Conservation (phyloP, 192 early-diverging fungal genomes). For the Ambispora gerdemannii region DNA sequence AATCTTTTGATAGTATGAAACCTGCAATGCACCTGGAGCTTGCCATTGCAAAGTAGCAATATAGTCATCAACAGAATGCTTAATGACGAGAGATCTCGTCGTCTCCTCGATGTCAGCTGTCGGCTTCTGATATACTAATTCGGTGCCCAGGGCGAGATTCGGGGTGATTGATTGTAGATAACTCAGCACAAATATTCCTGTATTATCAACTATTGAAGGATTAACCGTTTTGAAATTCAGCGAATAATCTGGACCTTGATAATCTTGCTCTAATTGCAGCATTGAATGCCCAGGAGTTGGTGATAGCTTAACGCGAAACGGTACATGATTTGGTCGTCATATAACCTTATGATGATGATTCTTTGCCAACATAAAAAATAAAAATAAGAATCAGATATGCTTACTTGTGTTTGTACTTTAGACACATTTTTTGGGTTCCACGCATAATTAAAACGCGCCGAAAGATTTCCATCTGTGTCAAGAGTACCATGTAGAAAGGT, state of each 20-base stretch:
- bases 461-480: slow-evolving; percentile 86
- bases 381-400: neutral
- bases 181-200: slow-evolving; percentile 83
- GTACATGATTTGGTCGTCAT: neutral
- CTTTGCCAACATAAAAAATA: slow-evolving; percentile 2
- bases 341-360: neutral
- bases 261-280: slow-evolving; percentile 91
- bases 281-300: slow-evolving; percentile 80
- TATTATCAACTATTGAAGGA: slow-evolving; percentile 85
- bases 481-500: slow-evolving; percentile 90
- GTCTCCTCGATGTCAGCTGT: slow-evolving; percentile 79
- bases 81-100: slow-evolving; percentile 65
- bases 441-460: slow-evolving; percentile 77
- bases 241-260: slow-evolving; percentile 84
- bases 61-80: slow-evolving; percentile 67
- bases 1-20: slow-evolving; percentile 85
- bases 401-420: slow-evolving; percentile 61
- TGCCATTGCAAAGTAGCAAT: slow-evolving; percentile 68
- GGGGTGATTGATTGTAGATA: slow-evolving; percentile 89
- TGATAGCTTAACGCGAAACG: slow-evolving; percentile 43
- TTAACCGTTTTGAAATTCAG: slow-evolving; percentile 93
- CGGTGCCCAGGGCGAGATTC: slow-evolving; percentile 79
- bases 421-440: slow-evolving; percentile 68
- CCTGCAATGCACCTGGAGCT: slow-evolving; percentile 64
- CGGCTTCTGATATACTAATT: slow-evolving; percentile 81